These are phyloP conservation scores for Scenedesmus sp. DNA, from an alignment of 163 green algal genomes.

Conservation along the genomic window DNA sequence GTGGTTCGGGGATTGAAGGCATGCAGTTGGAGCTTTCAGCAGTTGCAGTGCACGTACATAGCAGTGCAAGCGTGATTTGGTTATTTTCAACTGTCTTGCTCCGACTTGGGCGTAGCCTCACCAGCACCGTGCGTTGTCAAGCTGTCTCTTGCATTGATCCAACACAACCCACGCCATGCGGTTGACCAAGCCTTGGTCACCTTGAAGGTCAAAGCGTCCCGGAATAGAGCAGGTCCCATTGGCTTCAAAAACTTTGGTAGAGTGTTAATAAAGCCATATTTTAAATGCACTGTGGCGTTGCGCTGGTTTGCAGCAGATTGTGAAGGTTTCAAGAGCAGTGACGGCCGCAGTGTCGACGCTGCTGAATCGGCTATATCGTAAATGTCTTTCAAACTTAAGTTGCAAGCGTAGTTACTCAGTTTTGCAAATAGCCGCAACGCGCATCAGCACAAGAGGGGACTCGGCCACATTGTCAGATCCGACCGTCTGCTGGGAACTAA, in stretches of 20 bases:
- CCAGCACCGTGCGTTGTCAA: no score
- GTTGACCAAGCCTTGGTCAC: background rate
- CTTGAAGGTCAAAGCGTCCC: background rate
- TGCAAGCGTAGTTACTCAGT: background rate
- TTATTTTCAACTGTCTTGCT: no score
- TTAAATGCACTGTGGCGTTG: background rate
- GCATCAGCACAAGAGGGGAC: background rate
- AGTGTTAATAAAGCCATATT: no score
- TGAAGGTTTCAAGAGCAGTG: constrained; percentile 2
- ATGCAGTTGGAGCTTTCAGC: no score
- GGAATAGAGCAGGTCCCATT: background rate
- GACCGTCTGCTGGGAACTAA: background rate
- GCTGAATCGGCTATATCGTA: background rate
- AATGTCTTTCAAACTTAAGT: background rate
- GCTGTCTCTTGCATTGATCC: no score
- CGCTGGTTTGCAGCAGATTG: background rate
- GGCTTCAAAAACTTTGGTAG: background rate
- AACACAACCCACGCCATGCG: background rate
- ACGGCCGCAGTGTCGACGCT: background rate
- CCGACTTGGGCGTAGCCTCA: no score
- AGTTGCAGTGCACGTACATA: no score
- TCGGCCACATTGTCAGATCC: background rate
- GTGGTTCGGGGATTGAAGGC: no score
- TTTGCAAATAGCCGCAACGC: background rate
- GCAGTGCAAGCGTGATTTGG: no score